These are phyloP conservation scores for Magnusiomyces paraingens DNA, from an alignment of 1,139 yeast genomes.

Conservation along the genomic window DNA sequence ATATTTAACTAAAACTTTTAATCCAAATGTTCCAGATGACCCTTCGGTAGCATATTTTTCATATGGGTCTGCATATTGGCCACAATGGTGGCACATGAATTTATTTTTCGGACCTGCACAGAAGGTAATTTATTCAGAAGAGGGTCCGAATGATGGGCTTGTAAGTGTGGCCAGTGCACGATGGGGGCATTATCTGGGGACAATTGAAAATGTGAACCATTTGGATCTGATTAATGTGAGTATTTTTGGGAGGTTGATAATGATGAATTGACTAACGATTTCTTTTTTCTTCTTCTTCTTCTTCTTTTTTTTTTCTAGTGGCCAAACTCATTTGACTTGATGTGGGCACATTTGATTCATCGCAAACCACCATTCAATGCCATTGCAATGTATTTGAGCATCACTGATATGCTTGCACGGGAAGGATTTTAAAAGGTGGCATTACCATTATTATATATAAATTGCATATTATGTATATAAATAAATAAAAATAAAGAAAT, in stretches of 20 bases:
- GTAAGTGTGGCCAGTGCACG: conserved; percentile 71
- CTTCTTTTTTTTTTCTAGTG: conserved; percentile 40
- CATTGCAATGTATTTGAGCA: conserved; percentile 64
- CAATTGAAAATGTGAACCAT: conserved; percentile 74
- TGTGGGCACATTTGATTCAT: conserved; percentile 20
- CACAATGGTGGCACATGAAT: conserved; percentile 50
- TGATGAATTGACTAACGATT: conserved; percentile 8
- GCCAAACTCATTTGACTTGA: conserved; percentile 52
- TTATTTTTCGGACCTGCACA: conserved; percentile 50
- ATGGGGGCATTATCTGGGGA: conserved; percentile 83
- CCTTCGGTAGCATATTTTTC: conserved; percentile 69
- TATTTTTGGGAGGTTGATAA: conserved; percentile 17
- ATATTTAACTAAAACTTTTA: conserved; percentile 46
- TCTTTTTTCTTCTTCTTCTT: conserved; percentile 3
- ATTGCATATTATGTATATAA: background rate
- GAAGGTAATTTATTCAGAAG: conserved; percentile 45
- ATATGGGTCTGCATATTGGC: conserved; percentile 69
- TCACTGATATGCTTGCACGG: conserved; percentile 62
- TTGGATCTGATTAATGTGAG: conserved; percentile 60
- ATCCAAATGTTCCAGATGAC: conserved; percentile 45
- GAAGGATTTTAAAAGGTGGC: conserved; percentile 46
- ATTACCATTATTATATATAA: background rate
- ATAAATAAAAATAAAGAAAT: too few relatives aligned
- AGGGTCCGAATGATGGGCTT: conserved; percentile 73
- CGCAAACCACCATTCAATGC: conserved; percentile 55